Base-by-base conservation (phyloP, 1,284 basidiomycete species). In the Cutaneotrichosporon cavernicola region DNA sequence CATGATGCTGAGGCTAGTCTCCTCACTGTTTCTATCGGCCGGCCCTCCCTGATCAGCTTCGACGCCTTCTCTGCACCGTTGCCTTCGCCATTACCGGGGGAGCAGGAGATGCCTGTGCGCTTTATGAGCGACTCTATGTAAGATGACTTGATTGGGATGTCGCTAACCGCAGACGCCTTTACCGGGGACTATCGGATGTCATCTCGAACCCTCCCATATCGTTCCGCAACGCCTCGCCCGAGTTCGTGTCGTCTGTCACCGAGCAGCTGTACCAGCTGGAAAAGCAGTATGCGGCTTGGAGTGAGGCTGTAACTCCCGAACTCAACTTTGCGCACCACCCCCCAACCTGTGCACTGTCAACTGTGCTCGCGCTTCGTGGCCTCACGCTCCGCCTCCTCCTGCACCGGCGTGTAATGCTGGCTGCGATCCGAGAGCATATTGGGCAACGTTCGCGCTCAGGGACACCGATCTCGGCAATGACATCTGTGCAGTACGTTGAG, bases 321-420 rank as follows among this genome's bases (percentile, higher is more conserved):
- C 53, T 66, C n/a, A 47, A 34, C 34, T 36, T 61, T 38, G 21
- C 22, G 18, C 16, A 34, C 8, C 9, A 30, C 5, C 18, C 43
- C 5, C 50, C 43, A 1, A 32, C 40, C 26, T 26, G 32, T 2
- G 40, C 56, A 6, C 61, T 64, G 3, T 64, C 60, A 2, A 60
- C 50, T 5, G 64, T 70, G 3, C 62, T 70, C 5, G 57, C 60
- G 4, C 55, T 70, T 18, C 61, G 69, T 7, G 64, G 64, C 2
- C 50, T 64, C 6, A 70, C 69, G 3, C 50, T 70, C 32, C 62
- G 69, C 4, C 58, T 70, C 8, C 66, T 70, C 0, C 62, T 70
- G 5, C 69, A 70, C 47, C 66, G 69, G 10, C 69, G 66, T 0
- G 61, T 70, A 21, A 50, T 70, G 30, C 62, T 70, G 6, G 56